Evolutionary conservation across 1,139 yeast species (phyloP), one percentile per base, ranked within the genome.

Genomic region (Protomyces pachydermus): DNA sequence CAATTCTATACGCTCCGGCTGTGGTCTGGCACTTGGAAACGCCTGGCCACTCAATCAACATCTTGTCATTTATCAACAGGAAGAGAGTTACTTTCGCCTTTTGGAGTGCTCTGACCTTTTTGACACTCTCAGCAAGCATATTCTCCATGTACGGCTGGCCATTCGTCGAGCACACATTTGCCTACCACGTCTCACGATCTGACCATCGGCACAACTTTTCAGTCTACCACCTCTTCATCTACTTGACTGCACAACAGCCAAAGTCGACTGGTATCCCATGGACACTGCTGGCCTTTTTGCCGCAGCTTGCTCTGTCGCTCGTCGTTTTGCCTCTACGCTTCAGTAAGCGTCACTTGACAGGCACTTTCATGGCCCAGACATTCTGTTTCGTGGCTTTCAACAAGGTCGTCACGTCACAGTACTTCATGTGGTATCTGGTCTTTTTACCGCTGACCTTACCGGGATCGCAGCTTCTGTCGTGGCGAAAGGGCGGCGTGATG

Each of bases 151-250:
- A 65, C 51, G 66, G 64, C 37, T 10, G 46, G 55, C 56, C 60
- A 6, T 63, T 52, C 73, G 69, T 93, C n/a, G 79, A 83, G 60
- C 86, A 91, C 70, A 82, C 97, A 0, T 91, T 89, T 73, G 72
- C 90, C 12, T 93, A 93, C 73, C 98, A 93, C 74, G 76, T 93
- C 60, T 79, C 83, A 3, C 80, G 98, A 67, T 76, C 90, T 14
- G 98, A 93, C 73, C 98, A 93, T 74, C 84, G 98, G 62, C 98
- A 93, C 75, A 93, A 93, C 74, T 93, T 93, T 72, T 89, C 97
- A 1, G 81, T 91, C 1, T 93, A 91, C 80, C 89, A 93, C 72
- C 78, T 90, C 20, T 78, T 85, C 38, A 77, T 93, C 56, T 93
- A 93, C 75, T 53, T 45, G 23, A 54, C 51, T 51, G 60, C 65